phyloP scores from a whole-genome alignment of 768 basidiomycete species.

The Rhizopogon salebrosus region DNA sequence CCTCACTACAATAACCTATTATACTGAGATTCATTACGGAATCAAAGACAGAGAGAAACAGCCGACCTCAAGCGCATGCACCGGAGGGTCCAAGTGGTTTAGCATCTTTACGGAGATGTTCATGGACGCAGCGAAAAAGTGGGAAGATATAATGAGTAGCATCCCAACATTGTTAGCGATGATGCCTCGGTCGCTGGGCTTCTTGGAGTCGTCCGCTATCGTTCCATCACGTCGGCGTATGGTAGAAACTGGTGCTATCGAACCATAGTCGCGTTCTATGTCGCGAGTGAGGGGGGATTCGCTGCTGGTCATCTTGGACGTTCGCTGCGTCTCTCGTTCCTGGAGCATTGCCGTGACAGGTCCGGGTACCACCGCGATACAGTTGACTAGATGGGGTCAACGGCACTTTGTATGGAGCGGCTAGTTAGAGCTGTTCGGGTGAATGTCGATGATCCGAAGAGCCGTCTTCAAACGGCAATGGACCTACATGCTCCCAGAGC shows the following conservation, averaged over 20 bases:
- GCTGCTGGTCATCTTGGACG: neutral
- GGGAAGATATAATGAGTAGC: constrained; percentile 50
- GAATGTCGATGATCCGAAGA: no score
- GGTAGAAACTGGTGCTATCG: neutral
- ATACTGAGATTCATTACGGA: neutral
- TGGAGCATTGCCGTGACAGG: no score
- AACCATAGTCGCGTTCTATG: neutral
- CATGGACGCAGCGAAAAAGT: constrained; percentile 58
- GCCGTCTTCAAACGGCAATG: no score
- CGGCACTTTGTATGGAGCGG: no score
- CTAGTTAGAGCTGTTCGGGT: no score
- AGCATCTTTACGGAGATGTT: constrained; percentile 61
- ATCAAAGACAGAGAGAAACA: neutral
- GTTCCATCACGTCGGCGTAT: neutral
- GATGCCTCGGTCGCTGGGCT: neutral
- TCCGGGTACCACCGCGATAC: no score
- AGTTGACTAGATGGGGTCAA: no score
- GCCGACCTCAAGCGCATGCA: constrained; percentile 52
- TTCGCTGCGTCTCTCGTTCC: neutral
- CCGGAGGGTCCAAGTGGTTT: constrained; percentile 50
- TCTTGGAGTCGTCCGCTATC: neutral
- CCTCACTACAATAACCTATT: constrained; percentile 48
- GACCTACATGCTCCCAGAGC: no score
- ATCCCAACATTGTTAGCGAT: constrained; percentile 48
- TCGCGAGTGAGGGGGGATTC: neutral